Evolutionary conservation across 176 grass and related monocot species (phyloP).

Genomic region (Typha latifolia): DNA sequence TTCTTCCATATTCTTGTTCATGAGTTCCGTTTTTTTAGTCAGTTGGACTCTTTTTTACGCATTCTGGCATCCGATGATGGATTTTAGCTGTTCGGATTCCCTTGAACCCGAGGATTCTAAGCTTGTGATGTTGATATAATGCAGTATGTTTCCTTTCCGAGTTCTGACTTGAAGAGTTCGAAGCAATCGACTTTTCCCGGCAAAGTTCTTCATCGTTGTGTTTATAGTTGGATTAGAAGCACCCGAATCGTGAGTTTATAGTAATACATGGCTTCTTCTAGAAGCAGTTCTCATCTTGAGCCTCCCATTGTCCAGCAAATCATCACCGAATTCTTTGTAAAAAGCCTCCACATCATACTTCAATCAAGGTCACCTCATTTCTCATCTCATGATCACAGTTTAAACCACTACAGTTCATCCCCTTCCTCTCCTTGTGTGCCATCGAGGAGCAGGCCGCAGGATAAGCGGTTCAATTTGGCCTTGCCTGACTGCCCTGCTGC

Average conservation of each 20-base stretch:
- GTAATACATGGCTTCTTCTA: background rate
- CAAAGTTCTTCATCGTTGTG: background rate
- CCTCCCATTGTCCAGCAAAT: slow-evolving; percentile 81
- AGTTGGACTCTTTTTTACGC: no score
- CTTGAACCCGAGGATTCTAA: no score
- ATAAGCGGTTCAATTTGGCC: slow-evolving; percentile 84
- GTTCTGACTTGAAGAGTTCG: no score
- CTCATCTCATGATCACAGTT: slow-evolving; percentile 50
- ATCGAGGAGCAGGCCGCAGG: slow-evolving; percentile 38
- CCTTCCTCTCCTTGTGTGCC: slow-evolving; percentile 37
- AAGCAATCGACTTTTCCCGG: no score
- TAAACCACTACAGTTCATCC: slow-evolving; percentile 11
- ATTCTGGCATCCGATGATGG: no score
- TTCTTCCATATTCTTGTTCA: no score
- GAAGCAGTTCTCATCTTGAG: slow-evolving; percentile 22
- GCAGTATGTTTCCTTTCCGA: no score
- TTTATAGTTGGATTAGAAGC: background rate
- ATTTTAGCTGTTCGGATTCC: no score
- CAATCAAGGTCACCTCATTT: slow-evolving; percentile 79
- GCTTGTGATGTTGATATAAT: no score
- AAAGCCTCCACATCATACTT: slow-evolving; percentile 89
- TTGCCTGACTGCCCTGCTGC: slow-evolving; percentile 75
- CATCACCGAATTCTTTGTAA: slow-evolving; percentile 88
- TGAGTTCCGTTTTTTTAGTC: no score
- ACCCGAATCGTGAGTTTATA: no score